Evolutionary conservation across 2,329 filamentous ascomycete genomes (phyloP), one percentile per base, ranked within the genome.

Genomic region (Keithomyces neogunnii): DNA sequence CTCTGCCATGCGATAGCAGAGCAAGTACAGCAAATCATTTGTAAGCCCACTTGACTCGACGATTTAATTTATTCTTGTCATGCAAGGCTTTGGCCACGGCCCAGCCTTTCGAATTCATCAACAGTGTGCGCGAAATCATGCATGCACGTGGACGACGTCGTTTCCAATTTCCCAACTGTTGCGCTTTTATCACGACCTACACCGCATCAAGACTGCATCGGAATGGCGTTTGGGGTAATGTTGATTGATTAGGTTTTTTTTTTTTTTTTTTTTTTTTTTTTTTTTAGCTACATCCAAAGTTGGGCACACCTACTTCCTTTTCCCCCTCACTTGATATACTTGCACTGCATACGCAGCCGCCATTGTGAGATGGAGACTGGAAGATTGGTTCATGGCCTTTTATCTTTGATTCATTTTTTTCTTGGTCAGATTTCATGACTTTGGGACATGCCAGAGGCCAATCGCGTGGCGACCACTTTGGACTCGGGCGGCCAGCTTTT

Each of bases 161-260:
- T 47, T 44, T 48, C 36, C 7, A 32, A 39, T 30, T 49, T 19
- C 19, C 4, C 6, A 29, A 43, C 8, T 11, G 30, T 46, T 47
- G 11, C 11, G 29, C 29, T n/a, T 19, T 19, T 48, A 43, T 46
- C 10, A 48, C 33, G 38, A 43, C 45, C 8, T 40, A 46, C 40
- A 39, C 26, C n/a, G 38, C 51, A 50, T 53, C 42, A 53, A 48
- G 51, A 46, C 51, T 49, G 48, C 51, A 53, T 53, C 29, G 45
- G 42, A 50, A 31, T 10, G 48, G 48, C 48, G 51, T 53, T 51
- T 44, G 48, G 48, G 45, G 51, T 44, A 48, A 42, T 11, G n/a
- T 19, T 40, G 42, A 10, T 11, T 44, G 10, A 10, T 31, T 38
- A 19, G 19, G n/a, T 40, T 39, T n/a, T 45, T 32, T 48, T 51